Evolutionary conservation across 306 rosid species (phyloP), one percentile per base, ranked within the genome.

Genomic region (Dicorynia guianensis): DNA sequence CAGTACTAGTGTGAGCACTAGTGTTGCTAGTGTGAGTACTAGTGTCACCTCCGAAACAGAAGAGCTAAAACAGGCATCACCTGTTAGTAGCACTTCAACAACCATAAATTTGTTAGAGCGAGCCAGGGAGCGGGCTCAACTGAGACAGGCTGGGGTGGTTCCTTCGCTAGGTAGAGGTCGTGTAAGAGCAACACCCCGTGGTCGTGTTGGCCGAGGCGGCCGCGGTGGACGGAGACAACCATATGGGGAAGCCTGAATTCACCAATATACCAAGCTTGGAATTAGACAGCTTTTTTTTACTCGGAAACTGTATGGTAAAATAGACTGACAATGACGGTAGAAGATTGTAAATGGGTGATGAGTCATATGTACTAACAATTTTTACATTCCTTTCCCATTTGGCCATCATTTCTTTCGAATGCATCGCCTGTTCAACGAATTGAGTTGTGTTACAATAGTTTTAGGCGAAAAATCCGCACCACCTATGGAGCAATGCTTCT

Each of bases 61-160:
- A 76, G 96, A 68, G 61, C 46, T 19, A 39, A 88, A 69, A 82
- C 89, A 88, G 80, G 55, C 82, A n/a, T 87, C 96, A 19, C 85
- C 96, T 4, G 47, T 76, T 5, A 67, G 84, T 49, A 67, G 53
- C 58, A 61, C 80, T 19, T 75, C 91, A 42, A 85, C 84, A 3
- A 95, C 97, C 36, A 87, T 93, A 54, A 89, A 84, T 72, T 55
- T 95, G 49, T 14, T 42, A 15, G 93, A 89, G 76, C 79, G 96
- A 67, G 97, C 99, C 0, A 81, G 77, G 64, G 82, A 81, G 87
- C 86, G 83, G 74, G 91, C 97, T 11, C 78, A 71, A 67, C 73
- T 87, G 68, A 87, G 98, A 76, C 95, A 82, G 74, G 89, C 90
- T 36, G 97, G 90, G 11, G 88, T 79, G 58, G 76, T 75, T 56